Evolutionary conservation across 73 alveolate species (phyloP).

Genomic region (Tetrahymena elliotti): DNA sequence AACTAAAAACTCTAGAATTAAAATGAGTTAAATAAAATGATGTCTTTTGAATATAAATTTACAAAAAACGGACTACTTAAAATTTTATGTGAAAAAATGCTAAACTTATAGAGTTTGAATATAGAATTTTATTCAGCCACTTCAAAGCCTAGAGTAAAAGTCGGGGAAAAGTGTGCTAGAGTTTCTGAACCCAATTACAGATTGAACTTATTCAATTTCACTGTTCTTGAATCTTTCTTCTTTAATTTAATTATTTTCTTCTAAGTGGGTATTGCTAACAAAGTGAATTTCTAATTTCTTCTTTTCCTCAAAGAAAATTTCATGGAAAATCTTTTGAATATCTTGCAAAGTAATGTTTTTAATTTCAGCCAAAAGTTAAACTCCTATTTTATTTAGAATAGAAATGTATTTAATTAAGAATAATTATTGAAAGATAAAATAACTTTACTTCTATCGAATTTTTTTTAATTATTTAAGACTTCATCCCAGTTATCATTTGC

Average conservation of each 20-base stretch:
- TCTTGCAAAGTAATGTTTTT: neutral
- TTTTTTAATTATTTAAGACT: neutral
- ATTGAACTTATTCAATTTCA: neutral
- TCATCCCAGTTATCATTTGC: constrained; percentile 30
- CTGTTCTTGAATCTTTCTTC: neutral
- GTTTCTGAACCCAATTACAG: neutral
- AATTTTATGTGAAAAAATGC: too few species aligned
- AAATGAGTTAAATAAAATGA: too few species aligned
- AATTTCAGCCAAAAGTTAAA: neutral
- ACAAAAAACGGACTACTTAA: too few species aligned
- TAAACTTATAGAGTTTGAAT: too few species aligned
- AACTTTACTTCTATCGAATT: constrained; percentile 8
- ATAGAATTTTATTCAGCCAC: too few species aligned
- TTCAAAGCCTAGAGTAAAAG: neutral
- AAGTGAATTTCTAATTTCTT: neutral
- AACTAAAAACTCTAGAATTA: too few species aligned
- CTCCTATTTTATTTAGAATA: neutral
- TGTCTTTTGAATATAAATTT: too few species aligned
- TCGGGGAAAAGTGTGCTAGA: neutral
- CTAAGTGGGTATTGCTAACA: neutral
- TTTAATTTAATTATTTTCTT: neutral
- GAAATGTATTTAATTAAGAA: neutral
- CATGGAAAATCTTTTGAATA: neutral
- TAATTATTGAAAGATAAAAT: neutral
- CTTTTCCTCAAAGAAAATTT: neutral